phyloP scores from a whole-genome alignment of 257 asterid species.

The Parsonsia alboflavescens region DNA sequence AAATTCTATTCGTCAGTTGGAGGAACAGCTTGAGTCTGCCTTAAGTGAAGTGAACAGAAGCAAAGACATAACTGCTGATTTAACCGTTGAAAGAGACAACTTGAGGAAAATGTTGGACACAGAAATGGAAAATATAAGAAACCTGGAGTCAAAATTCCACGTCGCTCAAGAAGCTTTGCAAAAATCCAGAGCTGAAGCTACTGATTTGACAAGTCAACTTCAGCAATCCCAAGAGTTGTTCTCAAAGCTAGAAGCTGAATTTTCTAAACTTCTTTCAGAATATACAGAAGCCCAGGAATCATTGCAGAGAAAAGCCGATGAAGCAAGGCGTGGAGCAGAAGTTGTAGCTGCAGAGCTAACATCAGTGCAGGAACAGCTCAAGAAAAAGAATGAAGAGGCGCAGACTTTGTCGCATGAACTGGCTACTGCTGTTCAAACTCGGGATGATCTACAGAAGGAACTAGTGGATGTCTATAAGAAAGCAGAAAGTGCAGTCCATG shows the following conservation, averaged over 20 bases:
- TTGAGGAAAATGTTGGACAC: constrained; percentile 34
- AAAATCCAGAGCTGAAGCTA: constrained; percentile 49
- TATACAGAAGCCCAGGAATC: constrained; percentile 43
- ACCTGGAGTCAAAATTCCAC: constrained; percentile 42
- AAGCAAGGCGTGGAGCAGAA: constrained; percentile 32
- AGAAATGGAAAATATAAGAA: constrained; percentile 37
- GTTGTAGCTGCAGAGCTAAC: constrained; percentile 39
- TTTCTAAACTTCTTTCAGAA: constrained; percentile 38
- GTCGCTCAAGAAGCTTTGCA: constrained; percentile 34
- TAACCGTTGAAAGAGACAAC: constrained; percentile 49
- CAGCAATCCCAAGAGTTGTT: constrained; percentile 44
- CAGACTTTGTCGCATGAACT: constrained; percentile 39
- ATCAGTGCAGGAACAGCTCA: constrained; percentile 38
- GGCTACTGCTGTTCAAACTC: constrained; percentile 30
- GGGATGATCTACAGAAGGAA: constrained; percentile 46
- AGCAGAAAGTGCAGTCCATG: constrained; percentile 37
- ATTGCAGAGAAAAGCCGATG: constrained; percentile 37
- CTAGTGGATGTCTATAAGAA: constrained; percentile 40
- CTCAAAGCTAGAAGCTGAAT: constrained; percentile 51
- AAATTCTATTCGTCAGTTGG: constrained; percentile 37
- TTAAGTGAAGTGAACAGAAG: constrained; percentile 34
- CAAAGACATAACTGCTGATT: constrained; percentile 32
- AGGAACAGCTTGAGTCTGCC: constrained; percentile 45
- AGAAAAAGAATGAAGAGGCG: constrained; percentile 46
- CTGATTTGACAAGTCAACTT: constrained; percentile 44